Evolutionary conservation across 768 basidiomycete species (phyloP), one percentile per base, ranked within the genome.

Genomic region (Termitomyces bulborhizus): DNA sequence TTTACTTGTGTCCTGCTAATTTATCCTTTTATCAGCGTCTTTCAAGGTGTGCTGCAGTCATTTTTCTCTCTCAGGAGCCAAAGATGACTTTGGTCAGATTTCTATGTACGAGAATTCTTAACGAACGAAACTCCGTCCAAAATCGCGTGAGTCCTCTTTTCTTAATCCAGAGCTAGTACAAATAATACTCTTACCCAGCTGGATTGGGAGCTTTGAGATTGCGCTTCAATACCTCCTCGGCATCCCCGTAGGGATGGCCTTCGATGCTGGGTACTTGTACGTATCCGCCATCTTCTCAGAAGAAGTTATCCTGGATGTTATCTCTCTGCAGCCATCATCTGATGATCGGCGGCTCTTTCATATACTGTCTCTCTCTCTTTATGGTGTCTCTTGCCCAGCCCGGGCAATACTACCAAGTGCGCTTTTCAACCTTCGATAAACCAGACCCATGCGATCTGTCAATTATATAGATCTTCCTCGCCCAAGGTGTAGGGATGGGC

Each of bases 361-460:
- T 77, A 8, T 76, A 77, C 50, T 69, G 70, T 21, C 63, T 65
- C 55, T 69, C 70, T 48, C 60, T 74, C 51, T 74, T 74, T 61
- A 72, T 71, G 67, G 62, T 75, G 15, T 74, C 73, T 18, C 63
- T 75, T 24, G 69, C 69, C 4, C 62, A 69, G 39, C 71, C 69
- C 13, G 63, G 65, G 37, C 64, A 71, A 45, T 71, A 69, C 48
- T 73, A 71, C 41, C 72, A 72, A 51, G 69, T 62, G 31, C 9
- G 57, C 55, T 15, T 32, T 26, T 13, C 27, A 18, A 6, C 24
- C 5, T 16, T 42, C 12, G 18, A 11, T 21, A 44, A 1, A 37
- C 6, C 40, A 13, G 4, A 3, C 2, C 18, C n/a, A 6, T n/a
- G 36, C 13, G 45, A 39, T 39, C 16, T 32, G 46, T 37, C 8